A percentile compares a stretch with the other conserved stretches of the same genome.
Conservation (phyloP, 495 filamentous ascomycete species). For the Tuber aestivum region DNA sequence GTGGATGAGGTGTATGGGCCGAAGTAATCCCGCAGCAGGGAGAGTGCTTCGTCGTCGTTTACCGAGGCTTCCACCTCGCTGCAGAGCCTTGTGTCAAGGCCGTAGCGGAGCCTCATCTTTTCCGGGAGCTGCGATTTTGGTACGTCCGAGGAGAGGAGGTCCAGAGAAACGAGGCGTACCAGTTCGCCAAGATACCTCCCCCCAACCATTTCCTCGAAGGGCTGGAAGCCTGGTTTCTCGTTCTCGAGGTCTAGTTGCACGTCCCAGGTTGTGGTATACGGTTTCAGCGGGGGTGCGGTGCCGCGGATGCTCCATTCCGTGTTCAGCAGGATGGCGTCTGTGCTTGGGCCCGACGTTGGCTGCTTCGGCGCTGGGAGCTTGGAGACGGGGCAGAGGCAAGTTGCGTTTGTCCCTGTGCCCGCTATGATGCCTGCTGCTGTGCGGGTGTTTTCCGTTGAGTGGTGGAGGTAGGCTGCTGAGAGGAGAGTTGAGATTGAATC, state of each 20-base stretch:
- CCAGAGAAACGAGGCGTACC: constrained; percentile 63
- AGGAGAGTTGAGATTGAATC: constrained; percentile 75
- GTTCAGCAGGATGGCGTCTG: constrained; percentile 64
- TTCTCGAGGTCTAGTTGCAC: constrained; percentile 56
- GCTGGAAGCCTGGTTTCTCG: constrained; percentile 72
- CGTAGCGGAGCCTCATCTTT: constrained; percentile 24
- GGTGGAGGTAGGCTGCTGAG: constrained; percentile 62
- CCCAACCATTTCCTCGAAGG: constrained; percentile 81
- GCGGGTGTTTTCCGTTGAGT: constrained; percentile 59
- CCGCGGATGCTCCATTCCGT: constrained; percentile 84
- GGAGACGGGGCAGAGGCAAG: constrained; percentile 60
- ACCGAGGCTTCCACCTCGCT: constrained; percentile 21
- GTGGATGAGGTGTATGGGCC: background rate
- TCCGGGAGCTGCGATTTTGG: constrained; percentile 12
- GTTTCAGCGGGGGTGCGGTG: constrained; percentile 59
- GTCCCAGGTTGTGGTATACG: constrained; percentile 69
- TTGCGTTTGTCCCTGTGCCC: constrained; percentile 78
- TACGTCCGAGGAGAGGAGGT: constrained; percentile 49
- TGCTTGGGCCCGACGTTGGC: constrained; percentile 43
- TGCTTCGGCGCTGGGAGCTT: constrained; percentile 61
- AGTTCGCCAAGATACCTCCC: constrained; percentile 80
- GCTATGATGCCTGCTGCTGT: constrained; percentile 77
- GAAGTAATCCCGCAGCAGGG: constrained; percentile 25
- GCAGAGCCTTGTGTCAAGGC: constrained; percentile 31
- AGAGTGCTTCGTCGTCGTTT: constrained; percentile 18